These are phyloP conservation scores for Petrea volubilis DNA, from an alignment of 257 asterid genomes.

Conservation along the genomic window DNA sequence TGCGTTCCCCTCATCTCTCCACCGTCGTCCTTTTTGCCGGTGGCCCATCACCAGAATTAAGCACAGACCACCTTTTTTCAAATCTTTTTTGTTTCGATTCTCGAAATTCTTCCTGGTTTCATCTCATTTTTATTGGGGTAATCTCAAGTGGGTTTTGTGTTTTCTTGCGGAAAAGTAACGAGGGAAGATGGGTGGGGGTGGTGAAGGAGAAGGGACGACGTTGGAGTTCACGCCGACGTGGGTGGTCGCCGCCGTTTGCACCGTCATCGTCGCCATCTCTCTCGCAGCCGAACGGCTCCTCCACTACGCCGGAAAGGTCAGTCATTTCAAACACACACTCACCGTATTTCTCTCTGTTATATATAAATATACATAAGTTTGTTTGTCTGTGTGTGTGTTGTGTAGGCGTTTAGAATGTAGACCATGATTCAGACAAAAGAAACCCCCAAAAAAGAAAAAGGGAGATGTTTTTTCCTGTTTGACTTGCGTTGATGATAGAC, in stretches of 20 bases:
- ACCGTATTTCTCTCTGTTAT: background rate
- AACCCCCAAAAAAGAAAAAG: background rate
- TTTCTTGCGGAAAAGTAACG: constrained; percentile 4
- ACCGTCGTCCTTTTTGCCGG: background rate
- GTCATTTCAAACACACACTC: background rate
- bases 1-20: background rate
- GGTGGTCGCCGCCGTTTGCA: constrained; percentile 88
- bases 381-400: background rate
- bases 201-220: constrained; percentile 53
- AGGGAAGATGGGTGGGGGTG: constrained; percentile 65
- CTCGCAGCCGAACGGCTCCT: constrained; percentile 66
- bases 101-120: background rate
- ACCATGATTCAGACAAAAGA: background rate
- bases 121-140: background rate
- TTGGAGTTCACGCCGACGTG: constrained; percentile 88
- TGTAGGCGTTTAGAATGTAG: constrained; percentile 10
- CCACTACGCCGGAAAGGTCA: constrained; percentile 74
- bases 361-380: too few relatives aligned
- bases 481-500: background rate
- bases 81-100: background rate
- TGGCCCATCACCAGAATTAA: constrained; percentile 4
- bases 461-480: background rate
- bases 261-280: constrained; percentile 72
- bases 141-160: constrained; percentile 23
- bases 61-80: background rate